Conservation (phyloP, 306 rosid species). For the Carpinus viminea region DNA sequence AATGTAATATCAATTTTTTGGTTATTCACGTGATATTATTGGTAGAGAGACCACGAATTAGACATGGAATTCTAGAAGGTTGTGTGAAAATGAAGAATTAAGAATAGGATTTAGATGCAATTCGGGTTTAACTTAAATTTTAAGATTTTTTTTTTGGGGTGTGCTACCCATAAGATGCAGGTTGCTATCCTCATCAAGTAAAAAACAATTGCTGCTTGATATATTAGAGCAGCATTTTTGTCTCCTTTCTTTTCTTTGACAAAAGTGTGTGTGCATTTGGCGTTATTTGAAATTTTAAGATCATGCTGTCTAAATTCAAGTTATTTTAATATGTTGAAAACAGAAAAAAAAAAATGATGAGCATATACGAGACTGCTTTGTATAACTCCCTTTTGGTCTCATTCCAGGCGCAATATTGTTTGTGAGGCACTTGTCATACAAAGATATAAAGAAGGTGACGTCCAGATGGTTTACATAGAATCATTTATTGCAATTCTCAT, state of each 20-base stretch:
- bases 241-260: neutral
- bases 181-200: neutral
- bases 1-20: neutral
- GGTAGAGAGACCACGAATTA: neutral
- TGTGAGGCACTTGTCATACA: constrained; percentile 64
- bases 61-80: neutral
- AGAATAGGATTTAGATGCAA: neutral
- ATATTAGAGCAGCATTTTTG: neutral
- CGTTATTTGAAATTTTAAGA: neutral
- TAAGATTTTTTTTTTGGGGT: too few relatives aligned
- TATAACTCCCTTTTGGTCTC: constrained; percentile 22
- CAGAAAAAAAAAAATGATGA: neutral
- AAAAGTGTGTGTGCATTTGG: neutral
- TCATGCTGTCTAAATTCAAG: neutral
- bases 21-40: neutral
- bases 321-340: neutral
- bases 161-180: neutral
- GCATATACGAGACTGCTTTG: neutral
- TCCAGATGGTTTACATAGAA: constrained; percentile 66
- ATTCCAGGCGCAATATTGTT: constrained; percentile 56
- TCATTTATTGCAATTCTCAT: constrained; percentile 57
- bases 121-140: neutral
- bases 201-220: neutral
- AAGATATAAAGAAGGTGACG: constrained; percentile 74
- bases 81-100: neutral